Evolutionary conservation across 2,329 filamentous ascomycete genomes (phyloP), one percentile per base, ranked within the genome.

Genomic region (Amauroascus niger): DNA sequence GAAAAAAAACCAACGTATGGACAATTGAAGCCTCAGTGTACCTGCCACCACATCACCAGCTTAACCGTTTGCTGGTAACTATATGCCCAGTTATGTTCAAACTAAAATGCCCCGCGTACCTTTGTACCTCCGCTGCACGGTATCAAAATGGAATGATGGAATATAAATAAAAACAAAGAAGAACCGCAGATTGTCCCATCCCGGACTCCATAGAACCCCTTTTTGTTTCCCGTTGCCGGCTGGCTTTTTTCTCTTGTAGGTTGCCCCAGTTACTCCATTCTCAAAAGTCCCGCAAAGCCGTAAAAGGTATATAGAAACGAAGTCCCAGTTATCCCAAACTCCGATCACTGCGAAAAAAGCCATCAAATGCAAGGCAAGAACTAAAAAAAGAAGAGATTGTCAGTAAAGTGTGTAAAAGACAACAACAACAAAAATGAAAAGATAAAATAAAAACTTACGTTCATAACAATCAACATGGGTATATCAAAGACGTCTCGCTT

Each of bases 401-500:
- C 14, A 59, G 57, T 24, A 30, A 28, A 14, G 32, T 5, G 2
- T 6, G n/a, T n/a, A 13, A 11, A 9, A 18, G 13, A 18, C n/a
- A 18, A 32, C n/a, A 24, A 9, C 20, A 16, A 39, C 32, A 54
- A 24, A 52, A 7, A 18, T 5, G 4, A 14, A 14, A 18, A 39
- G 35, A 35, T 13, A 35, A 35, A 13, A 13, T 3, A 32, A 16
- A 39, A 18, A 84, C 90, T 84, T 70, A 96, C 93, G 74, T 96
- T 96, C 76, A 97, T 91, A 65, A 96, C 87, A 69, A 97, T 94
- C 74, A 97, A 78, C 88, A 96, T 95, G 20, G 93, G 93, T 70
- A 97, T 95, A 73, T 97, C 91, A 73, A 97, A 97, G 39, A 93
- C 88, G 69, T 98, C 93, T 59, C 91, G 79, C 74, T 95, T 95